A percentile compares a stretch with the other conserved stretches of the same genome.
phyloP scores from a whole-genome alignment of 2,329 filamentous ascomycete species.

The Aspergillus sp. region DNA sequence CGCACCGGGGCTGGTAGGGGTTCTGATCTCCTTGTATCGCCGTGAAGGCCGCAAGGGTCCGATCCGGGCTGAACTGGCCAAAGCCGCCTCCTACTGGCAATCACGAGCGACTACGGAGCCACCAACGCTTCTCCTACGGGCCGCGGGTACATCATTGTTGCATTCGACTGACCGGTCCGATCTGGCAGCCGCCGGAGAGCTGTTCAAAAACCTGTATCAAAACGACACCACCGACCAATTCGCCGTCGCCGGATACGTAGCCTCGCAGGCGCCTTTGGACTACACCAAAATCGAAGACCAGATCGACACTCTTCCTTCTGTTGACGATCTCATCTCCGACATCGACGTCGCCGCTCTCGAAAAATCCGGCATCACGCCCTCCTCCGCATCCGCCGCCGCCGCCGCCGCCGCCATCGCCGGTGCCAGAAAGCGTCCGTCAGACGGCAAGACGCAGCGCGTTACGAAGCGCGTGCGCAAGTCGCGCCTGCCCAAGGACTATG shows the following conservation, averaged over 20 bases:
- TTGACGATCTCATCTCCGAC: conserved; percentile 35
- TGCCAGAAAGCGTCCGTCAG: conserved; percentile 34
- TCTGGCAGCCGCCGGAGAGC: conserved; percentile 60
- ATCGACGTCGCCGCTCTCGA: conserved; percentile 40
- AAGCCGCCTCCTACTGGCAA: conserved; percentile 75
- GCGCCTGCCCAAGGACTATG: conserved; percentile 44
- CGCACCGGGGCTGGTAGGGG: conserved; percentile 74
- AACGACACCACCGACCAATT: conserved; percentile 58
- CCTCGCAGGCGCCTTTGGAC: conserved; percentile 58
- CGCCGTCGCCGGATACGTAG: conserved; percentile 75
- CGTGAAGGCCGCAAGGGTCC: conserved; percentile 64
- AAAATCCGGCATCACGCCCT: conserved; percentile 35
- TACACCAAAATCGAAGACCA: conserved; percentile 29
- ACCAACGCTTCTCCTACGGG: conserved; percentile 62
- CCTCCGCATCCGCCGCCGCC: conserved; percentile 21
- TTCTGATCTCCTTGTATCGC: conserved; percentile 71
- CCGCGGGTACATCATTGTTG: conserved; percentile 75
- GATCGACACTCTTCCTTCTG: conserved; percentile 30
- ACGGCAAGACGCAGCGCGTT: conserved; percentile 25
- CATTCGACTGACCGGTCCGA: conserved; percentile 64
- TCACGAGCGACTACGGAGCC: conserved; percentile 44
- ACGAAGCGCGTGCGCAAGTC: conserved; percentile 39
- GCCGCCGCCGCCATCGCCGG: conserved; percentile 26
- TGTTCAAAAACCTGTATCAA: conserved; percentile 65
- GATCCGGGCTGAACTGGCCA: conserved; percentile 64